Conservation (phyloP, 768 basidiomycete genomes). For the Gyrodon lividus region DNA sequence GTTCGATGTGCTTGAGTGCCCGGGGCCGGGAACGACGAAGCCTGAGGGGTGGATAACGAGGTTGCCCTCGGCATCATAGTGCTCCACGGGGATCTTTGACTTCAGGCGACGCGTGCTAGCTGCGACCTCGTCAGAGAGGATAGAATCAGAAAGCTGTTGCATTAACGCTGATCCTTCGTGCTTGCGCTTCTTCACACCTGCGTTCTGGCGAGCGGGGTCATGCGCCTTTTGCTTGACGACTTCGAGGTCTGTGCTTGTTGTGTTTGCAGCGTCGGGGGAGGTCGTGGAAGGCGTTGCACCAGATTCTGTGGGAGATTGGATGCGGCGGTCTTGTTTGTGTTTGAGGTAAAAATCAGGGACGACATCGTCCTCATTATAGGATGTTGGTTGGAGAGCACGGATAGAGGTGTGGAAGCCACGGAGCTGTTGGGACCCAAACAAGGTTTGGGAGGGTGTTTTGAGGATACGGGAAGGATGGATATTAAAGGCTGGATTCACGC, state of each 20-base stretch:
- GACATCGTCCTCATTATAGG: conserved; percentile 22
- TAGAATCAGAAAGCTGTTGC: conserved; percentile 20
- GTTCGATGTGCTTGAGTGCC: conserved; percentile 24
- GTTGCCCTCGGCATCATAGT: conserved; percentile 14
- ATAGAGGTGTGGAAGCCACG: conserved; percentile 28
- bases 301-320: not conserved
- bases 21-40: conserved; percentile 30
- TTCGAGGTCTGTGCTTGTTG: not conserved
- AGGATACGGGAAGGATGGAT: not conserved
- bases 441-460: not conserved
- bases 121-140: conserved; percentile 22
- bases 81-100: conserved; percentile 30
- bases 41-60: conserved; percentile 25
- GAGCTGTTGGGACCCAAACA: conserved; percentile 9
- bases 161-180: conserved; percentile 21
- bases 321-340: conserved; percentile 22
- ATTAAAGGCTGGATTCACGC: too few species aligned
- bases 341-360: conserved; percentile 29
- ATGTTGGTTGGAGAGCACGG: conserved; percentile 17
- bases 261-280: conserved; percentile 7
- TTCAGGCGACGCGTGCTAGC: conserved; percentile 29
- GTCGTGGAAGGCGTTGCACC: conserved; percentile 3
- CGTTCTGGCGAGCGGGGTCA: conserved; percentile 5
- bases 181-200: not conserved
- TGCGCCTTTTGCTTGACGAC: not conserved